A percentile compares a stretch with the other conserved stretches of the same genome.
Evolutionary conservation across 805 yeast genomes (phyloP).

Genomic region (Kodamaea restingae): DNA sequence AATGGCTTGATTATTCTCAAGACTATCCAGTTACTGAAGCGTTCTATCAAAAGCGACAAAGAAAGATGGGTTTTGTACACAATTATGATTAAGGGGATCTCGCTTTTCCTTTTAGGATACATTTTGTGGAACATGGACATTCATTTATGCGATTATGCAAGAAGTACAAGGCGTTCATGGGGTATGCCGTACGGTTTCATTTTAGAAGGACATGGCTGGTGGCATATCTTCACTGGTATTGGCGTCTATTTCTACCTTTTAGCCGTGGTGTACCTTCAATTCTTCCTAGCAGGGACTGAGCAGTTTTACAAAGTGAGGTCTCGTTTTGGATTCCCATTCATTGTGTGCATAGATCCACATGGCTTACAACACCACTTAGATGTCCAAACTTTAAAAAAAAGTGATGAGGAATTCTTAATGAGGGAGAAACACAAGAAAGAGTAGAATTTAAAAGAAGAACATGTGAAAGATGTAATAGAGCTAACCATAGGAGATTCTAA

Average conservation of each 20-base stretch:
- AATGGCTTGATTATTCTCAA: conserved; percentile 69
- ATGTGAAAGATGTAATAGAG: conserved; percentile 5
- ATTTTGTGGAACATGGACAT: conserved; percentile 87
- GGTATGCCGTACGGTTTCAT: conserved; percentile 86
- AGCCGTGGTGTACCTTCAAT: conserved; percentile 70
- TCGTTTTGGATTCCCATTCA: conserved; percentile 44
- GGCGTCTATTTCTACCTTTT: conserved; percentile 86
- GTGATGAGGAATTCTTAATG: conserved; percentile 7
- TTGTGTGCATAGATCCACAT: conserved; percentile 16
- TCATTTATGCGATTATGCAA: conserved; percentile 63
- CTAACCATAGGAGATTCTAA: too few relatives aligned
- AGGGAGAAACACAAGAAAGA: conserved; percentile 11
- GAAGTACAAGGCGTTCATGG: conserved; percentile 51
- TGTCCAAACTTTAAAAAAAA: conserved; percentile 15
- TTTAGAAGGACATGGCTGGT: conserved; percentile 95
- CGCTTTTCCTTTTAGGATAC: conserved; percentile 69
- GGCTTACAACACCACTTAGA: conserved; percentile 22
- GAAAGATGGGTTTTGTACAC: conserved; percentile 48
- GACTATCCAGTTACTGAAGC: conserved; percentile 48
- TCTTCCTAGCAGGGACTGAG: conserved; percentile 57
- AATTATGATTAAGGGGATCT: conserved; percentile 57
- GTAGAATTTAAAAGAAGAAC: conserved; percentile 9
- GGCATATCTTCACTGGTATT: conserved; percentile 85
- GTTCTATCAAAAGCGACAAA: conserved; percentile 47
- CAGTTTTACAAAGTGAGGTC: conserved; percentile 54